Percentiles rank a stretch among this genome's conserved stretches.
phyloP scores from a whole-genome alignment of 2,329 filamentous ascomycete genomes.

The Lomentospora prolificans region DNA sequence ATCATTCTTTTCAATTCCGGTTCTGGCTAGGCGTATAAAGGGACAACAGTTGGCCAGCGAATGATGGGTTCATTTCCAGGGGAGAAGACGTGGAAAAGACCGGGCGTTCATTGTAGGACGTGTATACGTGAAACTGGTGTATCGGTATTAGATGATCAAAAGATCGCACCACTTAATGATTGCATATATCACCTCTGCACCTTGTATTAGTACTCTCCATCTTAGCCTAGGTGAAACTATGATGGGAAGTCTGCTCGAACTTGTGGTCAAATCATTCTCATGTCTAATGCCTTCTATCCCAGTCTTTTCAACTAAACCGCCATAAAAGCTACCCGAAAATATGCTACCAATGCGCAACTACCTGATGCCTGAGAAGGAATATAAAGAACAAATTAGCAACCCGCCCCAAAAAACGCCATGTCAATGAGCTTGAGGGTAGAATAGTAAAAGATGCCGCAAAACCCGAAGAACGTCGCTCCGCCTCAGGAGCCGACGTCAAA shows the following conservation, averaged over 20 bases:
- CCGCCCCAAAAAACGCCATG: too few species aligned
- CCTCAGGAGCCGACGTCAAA: constrained; percentile 38
- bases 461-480: too few species aligned
- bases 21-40: not conserved
- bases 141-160: not conserved
- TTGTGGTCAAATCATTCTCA: not conserved
- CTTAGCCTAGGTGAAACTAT: not conserved
- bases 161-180: not conserved
- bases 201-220: not conserved
- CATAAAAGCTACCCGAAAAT: not conserved
- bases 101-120: too few species aligned
- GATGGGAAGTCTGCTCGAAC: not conserved
- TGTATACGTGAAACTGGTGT: not conserved
- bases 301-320: not conserved
- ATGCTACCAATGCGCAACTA: constrained; percentile 3
- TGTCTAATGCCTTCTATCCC: not conserved
- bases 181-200: not conserved
- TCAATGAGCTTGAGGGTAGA: too few species aligned
- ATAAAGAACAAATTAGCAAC: not conserved
- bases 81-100: not conserved
- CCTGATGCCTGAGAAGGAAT: not conserved
- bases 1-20: not conserved
- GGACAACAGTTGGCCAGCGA: not conserved
- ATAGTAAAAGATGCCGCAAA: too few species aligned
- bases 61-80: not conserved